phyloP scores from a whole-genome alignment of 2,329 filamentous ascomycete species.

The Geosmithia flava region DNA sequence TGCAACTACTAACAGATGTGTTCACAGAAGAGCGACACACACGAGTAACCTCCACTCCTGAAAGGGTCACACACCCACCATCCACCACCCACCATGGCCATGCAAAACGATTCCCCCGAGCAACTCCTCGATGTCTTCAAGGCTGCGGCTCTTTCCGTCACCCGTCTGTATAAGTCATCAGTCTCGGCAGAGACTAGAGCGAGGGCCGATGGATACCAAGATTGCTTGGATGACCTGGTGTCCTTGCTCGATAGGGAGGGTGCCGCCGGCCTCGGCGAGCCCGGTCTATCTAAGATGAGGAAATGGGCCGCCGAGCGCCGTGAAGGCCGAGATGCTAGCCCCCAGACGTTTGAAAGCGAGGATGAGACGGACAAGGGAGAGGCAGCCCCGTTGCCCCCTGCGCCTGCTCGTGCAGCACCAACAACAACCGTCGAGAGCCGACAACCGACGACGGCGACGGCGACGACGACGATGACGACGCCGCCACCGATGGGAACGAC shows the following conservation, averaged over 20 bases:
- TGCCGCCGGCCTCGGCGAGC: slow-evolving; percentile 58
- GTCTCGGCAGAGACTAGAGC: slow-evolving; percentile 65
- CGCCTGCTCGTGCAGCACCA: neutral
- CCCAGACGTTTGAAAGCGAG: slow-evolving; percentile 50
- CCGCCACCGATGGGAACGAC: neutral
- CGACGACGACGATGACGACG: neutral
- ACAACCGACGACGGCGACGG: neutral
- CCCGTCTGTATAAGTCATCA: slow-evolving; percentile 90
- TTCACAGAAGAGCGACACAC: too few species aligned
- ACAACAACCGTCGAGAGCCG: neutral
- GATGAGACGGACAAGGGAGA: slow-evolving; percentile 50
- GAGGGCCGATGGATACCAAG: slow-evolving; percentile 76
- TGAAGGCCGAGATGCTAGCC: slow-evolving; percentile 45
- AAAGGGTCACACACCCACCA: neutral
- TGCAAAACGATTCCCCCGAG: slow-evolving; percentile 32
- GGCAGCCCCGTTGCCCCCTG: neutral
- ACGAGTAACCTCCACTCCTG: neutral
- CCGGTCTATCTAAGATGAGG: slow-evolving; percentile 56
- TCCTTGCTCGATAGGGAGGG: slow-evolving; percentile 72
- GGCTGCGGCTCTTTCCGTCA: slow-evolving; percentile 83
- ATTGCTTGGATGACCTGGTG: slow-evolving; percentile 85
- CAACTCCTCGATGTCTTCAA: slow-evolving; percentile 82
- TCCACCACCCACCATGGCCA: neutral
- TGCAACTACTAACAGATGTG: too few species aligned
- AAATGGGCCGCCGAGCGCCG: slow-evolving; percentile 58